Conservation (phyloP, 495 filamentous ascomycete genomes). For the Penicillium manginii region DNA sequence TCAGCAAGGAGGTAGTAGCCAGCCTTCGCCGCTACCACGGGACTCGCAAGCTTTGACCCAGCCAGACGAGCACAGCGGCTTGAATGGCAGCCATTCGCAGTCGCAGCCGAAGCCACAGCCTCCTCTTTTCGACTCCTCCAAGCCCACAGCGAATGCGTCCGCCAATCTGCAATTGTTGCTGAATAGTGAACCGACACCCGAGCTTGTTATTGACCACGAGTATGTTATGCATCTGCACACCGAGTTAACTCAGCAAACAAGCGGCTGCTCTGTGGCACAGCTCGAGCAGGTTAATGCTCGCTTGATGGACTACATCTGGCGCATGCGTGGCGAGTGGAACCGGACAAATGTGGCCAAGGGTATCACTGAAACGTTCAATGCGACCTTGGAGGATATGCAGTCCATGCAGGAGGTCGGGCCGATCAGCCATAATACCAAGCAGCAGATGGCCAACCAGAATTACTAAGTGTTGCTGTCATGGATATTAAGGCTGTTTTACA, state of each 20-base stretch:
- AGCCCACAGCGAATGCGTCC: constrained; percentile 29
- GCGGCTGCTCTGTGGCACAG: constrained; percentile 88
- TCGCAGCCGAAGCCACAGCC: constrained; percentile 48
- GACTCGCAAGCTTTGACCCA: constrained; percentile 20
- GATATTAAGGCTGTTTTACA: neutral
- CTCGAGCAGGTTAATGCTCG: constrained; percentile 90
- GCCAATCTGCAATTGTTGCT: constrained; percentile 47
- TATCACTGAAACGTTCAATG: constrained; percentile 73
- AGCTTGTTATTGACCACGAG: constrained; percentile 60
- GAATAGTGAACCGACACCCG: constrained; percentile 44
- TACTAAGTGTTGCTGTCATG: constrained; percentile 18
- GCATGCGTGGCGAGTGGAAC: constrained; percentile 75
- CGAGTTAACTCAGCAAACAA: constrained; percentile 64
- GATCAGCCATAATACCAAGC: constrained; percentile 45
- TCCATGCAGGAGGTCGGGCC: constrained; percentile 60
- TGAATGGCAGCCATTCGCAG: constrained; percentile 38
- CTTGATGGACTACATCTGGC: constrained; percentile 89
- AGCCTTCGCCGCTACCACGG: constrained; percentile 35
- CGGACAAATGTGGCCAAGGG: constrained; percentile 66
- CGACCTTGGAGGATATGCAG: constrained; percentile 80
- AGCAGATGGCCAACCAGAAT: constrained; percentile 33
- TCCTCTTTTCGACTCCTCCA: constrained; percentile 48
- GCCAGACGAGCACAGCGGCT: constrained; percentile 35
- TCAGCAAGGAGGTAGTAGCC: constrained; percentile 48
- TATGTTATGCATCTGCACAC: constrained; percentile 59